phyloP scores from a whole-genome alignment of 2,329 filamentous ascomycete species.

The Cercospora sp. region DNA sequence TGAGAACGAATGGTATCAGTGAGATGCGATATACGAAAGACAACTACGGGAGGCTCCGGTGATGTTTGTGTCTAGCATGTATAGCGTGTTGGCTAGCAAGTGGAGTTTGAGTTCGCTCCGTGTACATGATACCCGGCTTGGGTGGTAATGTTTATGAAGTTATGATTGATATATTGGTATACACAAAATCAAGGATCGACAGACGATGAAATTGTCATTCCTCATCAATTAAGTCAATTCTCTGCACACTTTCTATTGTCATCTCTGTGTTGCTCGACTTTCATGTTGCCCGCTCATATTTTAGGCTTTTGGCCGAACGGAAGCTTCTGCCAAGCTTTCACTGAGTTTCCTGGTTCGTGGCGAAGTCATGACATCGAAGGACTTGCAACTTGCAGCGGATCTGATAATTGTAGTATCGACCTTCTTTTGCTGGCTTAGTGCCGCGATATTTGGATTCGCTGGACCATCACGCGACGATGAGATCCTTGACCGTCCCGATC shows the following conservation, averaged over 20 bases:
- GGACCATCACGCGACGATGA: background rate
- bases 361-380: background rate
- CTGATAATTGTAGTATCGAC: conserved; percentile 12
- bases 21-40: conserved; percentile 16
- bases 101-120: background rate
- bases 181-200: background rate
- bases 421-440: conserved; percentile 7
- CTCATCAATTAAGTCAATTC: too few species aligned
- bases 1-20: conserved; percentile 47
- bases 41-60: background rate
- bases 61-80: background rate
- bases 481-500: background rate
- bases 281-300: background rate
- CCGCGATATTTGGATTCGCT: background rate
- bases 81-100: background rate
- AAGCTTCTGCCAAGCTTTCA: conserved; percentile 5
- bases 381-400: conserved; percentile 10
- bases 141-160: background rate
- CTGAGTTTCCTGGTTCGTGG: background rate
- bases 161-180: background rate
- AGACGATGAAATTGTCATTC: background rate
- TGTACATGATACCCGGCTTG: background rate
- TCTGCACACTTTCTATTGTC: background rate
- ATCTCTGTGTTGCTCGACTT: background rate
- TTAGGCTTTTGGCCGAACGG: background rate